Percentiles rank a stretch among this genome's conserved stretches.
Conservation (phyloP, 164 flowering plant species). For the Pachysandra terminalis region DNA sequence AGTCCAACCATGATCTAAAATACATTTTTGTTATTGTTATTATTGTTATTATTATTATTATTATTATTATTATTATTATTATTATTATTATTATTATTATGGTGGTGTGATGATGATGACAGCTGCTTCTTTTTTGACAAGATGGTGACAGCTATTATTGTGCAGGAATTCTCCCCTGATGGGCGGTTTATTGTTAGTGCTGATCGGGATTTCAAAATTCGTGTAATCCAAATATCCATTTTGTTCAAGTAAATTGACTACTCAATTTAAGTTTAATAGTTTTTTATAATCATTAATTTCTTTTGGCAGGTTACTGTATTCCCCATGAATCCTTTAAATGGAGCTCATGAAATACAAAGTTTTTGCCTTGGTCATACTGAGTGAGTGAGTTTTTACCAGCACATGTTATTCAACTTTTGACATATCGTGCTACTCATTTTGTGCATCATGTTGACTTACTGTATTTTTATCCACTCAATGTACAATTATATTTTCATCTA, state of each 20-base stretch:
- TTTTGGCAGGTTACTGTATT: constrained; percentile 72
- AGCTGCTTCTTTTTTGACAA: no score
- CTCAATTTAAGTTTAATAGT: neutral
- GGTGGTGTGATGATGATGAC: no score
- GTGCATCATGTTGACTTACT: neutral
- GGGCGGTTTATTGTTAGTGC: constrained; percentile 78
- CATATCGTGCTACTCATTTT: neutral
- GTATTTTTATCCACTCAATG: neutral
- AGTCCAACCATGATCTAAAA: no score
- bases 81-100: no score
- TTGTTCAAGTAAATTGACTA: neutral
- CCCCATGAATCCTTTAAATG: constrained; percentile 66
- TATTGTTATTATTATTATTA: no score
- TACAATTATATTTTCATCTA: no score
- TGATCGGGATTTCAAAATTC: constrained; percentile 94
- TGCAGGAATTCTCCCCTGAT: constrained; percentile 93
- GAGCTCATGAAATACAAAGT: constrained; percentile 92
- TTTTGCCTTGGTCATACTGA: constrained; percentile 97
- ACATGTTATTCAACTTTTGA: neutral
- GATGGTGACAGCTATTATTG: neutral
- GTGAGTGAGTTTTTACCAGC: constrained; percentile 40
- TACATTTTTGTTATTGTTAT: neutral
- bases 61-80: no score
- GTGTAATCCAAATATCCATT: constrained; percentile 43
- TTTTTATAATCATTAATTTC: constrained; percentile 1